Percentiles rank a stretch among this genome's conserved stretches.
These are phyloP conservation scores for Dictyostelium purpureum DNA, from an alignment of 78 protist genomes.

Conservation along the genomic window DNA sequence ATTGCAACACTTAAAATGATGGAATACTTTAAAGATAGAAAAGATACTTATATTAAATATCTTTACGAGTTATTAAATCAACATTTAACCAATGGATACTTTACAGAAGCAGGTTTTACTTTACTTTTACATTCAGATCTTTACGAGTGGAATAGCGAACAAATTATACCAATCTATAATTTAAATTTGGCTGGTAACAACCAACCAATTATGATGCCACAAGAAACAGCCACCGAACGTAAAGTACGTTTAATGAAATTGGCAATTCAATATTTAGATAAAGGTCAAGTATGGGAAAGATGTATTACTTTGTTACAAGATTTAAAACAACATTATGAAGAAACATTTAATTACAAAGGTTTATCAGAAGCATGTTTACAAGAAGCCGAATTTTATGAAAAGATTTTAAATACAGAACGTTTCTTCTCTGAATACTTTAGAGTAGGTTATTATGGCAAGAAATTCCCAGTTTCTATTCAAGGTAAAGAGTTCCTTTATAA, in stretches of 20 bases:
- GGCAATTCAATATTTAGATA: conserved; percentile 62
- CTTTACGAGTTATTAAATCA: conserved; percentile 76
- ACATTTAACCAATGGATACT: conserved; percentile 71
- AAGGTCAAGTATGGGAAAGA: conserved; percentile 86
- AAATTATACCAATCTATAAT: neutral
- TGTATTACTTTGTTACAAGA: conserved; percentile 50
- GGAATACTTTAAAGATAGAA: conserved; percentile 84
- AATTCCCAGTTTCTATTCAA: conserved; percentile 74
- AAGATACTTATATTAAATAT: conserved; percentile 84
- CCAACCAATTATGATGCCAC: conserved; percentile 26
- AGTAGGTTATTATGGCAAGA: conserved; percentile 86
- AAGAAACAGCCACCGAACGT: conserved; percentile 42
- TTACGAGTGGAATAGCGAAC: conserved; percentile 63
- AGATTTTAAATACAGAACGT: conserved; percentile 72
- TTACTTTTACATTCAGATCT: conserved; percentile 75
- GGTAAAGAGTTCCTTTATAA: conserved; percentile 84
- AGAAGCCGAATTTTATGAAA: conserved; percentile 75
- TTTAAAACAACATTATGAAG: conserved; percentile 46
- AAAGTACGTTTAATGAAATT: conserved; percentile 52
- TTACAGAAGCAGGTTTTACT: conserved; percentile 84
- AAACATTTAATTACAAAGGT: conserved; percentile 26
- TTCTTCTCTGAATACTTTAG: conserved; percentile 83
- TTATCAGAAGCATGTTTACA: conserved; percentile 35
- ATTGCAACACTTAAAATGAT: conserved; percentile 83
- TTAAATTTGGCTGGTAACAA: neutral